Conservation (phyloP, 441 rosid species). For the Mallotus repandus region DNA sequence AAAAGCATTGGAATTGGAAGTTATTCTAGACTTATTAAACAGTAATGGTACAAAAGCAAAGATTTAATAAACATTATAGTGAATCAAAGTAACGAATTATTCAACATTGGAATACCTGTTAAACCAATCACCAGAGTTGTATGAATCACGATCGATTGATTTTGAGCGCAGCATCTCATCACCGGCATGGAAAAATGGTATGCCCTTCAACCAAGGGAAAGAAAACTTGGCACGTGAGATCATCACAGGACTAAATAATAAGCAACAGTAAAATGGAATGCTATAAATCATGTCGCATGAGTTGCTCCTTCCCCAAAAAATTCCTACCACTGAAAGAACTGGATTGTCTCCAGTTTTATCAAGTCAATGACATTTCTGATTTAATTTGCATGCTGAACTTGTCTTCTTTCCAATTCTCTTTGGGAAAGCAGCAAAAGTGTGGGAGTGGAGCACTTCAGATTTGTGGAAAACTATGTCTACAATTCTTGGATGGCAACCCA, state of each 20-base stretch:
- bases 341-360: not conserved
- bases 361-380: not conserved
- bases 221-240: conserved; percentile 3
- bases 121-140: conserved; percentile 99
- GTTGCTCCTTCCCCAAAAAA: not conserved
- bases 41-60: not conserved
- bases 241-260: not conserved
- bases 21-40: not conserved
- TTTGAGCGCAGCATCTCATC: conserved; percentile 97
- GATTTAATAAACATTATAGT: not conserved
- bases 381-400: not conserved
- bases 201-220: conserved; percentile 50
- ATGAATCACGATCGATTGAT: conserved; percentile 98
- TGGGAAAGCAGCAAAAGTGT: not conserved
- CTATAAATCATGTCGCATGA: not conserved
- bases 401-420: not conserved
- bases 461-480: not conserved
- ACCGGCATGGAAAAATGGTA: conserved; percentile 95
- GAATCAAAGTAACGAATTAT: not conserved
- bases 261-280: not conserved
- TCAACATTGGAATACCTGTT: conserved; percentile 60
- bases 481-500: too few species aligned
- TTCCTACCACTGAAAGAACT: not conserved
- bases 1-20: conserved; percentile 12
- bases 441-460: not conserved